Conservation (phyloP, 1,139 yeast species). For the Suhomyces bokatorum region DNA sequence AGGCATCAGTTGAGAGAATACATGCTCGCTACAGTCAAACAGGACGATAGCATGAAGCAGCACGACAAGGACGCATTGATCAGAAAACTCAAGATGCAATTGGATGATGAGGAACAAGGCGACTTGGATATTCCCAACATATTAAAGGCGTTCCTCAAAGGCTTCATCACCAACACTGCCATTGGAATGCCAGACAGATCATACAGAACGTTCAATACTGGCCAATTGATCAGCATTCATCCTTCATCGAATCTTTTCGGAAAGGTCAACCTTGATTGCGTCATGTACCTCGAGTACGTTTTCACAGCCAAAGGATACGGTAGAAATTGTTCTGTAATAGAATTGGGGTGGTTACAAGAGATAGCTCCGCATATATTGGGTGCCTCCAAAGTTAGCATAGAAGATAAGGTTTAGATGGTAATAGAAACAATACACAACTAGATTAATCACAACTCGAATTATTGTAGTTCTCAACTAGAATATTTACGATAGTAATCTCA, state of each 20-base stretch:
- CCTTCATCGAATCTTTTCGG: slow-evolving; percentile 92
- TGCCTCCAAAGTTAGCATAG: slow-evolving; percentile 34
- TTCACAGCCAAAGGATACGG: slow-evolving; percentile 93
- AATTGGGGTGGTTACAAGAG: slow-evolving; percentile 84
- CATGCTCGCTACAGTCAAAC: slow-evolving; percentile 51
- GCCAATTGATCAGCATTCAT: slow-evolving; percentile 82
- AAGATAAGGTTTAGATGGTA: slow-evolving; percentile 15
- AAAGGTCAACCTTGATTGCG: slow-evolving; percentile 70
- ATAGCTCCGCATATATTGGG: slow-evolving; percentile 71
- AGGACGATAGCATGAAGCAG: slow-evolving; percentile 34
- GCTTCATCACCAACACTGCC: slow-evolving; percentile 84
- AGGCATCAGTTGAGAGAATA: slow-evolving; percentile 75
- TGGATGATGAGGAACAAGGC: slow-evolving; percentile 24
- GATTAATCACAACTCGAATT: not conserved
- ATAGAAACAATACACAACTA: not conserved
- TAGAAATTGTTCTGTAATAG: slow-evolving; percentile 80
- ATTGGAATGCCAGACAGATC: slow-evolving; percentile 94
- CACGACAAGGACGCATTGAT: slow-evolving; percentile 31
- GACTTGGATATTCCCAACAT: slow-evolving; percentile 56
- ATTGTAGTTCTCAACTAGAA: not conserved
- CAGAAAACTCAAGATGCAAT: slow-evolving; percentile 28
- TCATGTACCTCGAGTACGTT: slow-evolving; percentile 93
- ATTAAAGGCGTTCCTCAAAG: slow-evolving; percentile 75
- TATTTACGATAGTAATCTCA: not conserved
- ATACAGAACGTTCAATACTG: slow-evolving; percentile 78